Percentiles rank a stretch among this genome's conserved stretches.
Evolutionary conservation across 2,329 filamentous ascomycete genomes (phyloP).

Genomic region (Colletotrichum chrysophilum): DNA sequence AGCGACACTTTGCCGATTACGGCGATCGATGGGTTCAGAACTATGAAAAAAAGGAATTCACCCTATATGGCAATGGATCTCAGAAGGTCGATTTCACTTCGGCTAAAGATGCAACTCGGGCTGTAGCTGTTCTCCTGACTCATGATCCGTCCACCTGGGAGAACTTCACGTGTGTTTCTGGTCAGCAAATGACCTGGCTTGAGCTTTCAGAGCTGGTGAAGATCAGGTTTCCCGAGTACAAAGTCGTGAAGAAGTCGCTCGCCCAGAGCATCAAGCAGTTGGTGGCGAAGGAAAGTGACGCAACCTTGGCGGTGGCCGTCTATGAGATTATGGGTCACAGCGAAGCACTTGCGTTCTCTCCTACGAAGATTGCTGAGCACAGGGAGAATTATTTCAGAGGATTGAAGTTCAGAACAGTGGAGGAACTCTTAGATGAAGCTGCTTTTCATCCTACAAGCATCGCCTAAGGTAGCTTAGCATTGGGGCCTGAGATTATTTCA

Average conservation of each 20-base stretch:
- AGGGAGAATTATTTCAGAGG: neutral
- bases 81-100: neutral
- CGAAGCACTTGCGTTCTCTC: neutral
- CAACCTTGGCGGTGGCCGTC: neutral
- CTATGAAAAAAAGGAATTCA: neutral
- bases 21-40: neutral
- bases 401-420: neutral
- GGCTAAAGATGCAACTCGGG: neutral
- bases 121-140: fast-evolving
- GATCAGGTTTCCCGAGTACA: fast-evolving
- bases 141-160: neutral
- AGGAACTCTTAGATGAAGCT: fast-evolving
- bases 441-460: neutral
- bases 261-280: neutral
- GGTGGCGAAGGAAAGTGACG: neutral
- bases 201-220: neutral
- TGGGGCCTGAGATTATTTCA: too few species aligned
- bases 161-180: neutral
- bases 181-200: neutral
- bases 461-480: neutral
- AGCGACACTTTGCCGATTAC: neutral
- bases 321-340: neutral
- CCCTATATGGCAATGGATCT: neutral
- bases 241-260: neutral
- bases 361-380: fast-evolving